Evolutionary conservation across 2,329 filamentous ascomycete species (phyloP).

Genomic region (Cladosporium sp.): DNA sequence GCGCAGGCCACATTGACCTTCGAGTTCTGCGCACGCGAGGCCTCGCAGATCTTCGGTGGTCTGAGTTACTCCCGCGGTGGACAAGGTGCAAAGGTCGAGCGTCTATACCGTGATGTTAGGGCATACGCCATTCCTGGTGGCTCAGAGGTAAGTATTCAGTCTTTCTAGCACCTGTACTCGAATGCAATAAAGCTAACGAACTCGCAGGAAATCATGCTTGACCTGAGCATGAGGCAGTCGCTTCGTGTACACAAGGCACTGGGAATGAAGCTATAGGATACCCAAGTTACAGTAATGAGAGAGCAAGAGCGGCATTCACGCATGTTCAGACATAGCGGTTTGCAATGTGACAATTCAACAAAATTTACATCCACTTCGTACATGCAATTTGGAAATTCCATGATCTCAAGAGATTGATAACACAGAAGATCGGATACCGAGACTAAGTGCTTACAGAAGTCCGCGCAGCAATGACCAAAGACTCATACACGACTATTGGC

Average conservation of each 20-base stretch:
- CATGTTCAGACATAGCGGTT: not conserved
- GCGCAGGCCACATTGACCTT: conserved; percentile 92
- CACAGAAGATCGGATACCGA: not conserved
- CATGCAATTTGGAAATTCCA: not conserved
- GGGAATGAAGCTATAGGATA: conserved; percentile 88
- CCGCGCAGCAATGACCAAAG: not conserved
- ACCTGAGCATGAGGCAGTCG: conserved; percentile 89
- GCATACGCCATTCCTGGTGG: conserved; percentile 95
- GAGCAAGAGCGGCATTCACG: not conserved
- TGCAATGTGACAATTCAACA: not conserved
- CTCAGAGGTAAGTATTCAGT: conserved; percentile 93
- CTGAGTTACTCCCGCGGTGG: conserved; percentile 89
- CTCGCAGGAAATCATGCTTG: conserved; percentile 86
- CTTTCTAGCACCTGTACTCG: conserved; percentile 72
- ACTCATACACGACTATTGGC: not conserved
- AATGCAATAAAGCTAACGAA: not conserved
- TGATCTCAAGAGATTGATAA: too few relatives aligned
- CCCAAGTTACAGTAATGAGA: not conserved
- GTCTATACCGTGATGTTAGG: conserved; percentile 89
- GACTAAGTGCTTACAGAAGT: not conserved
- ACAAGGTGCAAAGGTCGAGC: conserved; percentile 92
- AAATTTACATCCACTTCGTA: not conserved
- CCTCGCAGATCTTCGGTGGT: conserved; percentile 95
- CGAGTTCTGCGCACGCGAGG: conserved; percentile 96
- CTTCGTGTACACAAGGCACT: conserved; percentile 84